Evolutionary conservation across 164 flowering plant genomes (phyloP).

Genomic region (Echeveria elegans): DNA sequence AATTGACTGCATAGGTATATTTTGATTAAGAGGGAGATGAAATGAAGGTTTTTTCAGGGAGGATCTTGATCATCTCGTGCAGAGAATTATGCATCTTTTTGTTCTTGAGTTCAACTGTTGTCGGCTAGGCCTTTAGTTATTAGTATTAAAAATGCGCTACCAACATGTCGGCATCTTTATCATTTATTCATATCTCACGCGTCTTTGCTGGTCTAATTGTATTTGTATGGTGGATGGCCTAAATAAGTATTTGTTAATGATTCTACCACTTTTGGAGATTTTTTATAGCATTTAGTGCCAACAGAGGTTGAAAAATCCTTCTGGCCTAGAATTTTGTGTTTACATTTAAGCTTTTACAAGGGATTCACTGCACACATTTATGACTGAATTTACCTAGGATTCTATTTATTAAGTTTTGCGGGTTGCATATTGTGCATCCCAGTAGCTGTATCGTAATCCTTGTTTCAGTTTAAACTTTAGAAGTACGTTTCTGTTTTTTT

Average conservation of each 20-base stretch:
- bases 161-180: not conserved
- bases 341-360: too few species aligned
- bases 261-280: not conserved
- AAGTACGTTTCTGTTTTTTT: not conserved
- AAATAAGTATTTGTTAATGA: not conserved
- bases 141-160: not conserved
- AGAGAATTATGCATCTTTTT: not conserved
- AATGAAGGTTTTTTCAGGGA: not conserved
- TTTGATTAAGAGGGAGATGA: not conserved
- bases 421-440: not conserved
- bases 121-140: not conserved
- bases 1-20: not conserved
- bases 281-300: not conserved
- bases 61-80: not conserved
- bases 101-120: not conserved
- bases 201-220: not conserved
- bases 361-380: not conserved
- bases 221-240: not conserved
- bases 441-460: not conserved
- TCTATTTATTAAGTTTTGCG: not conserved
- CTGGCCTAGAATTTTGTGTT: not conserved
- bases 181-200: not conserved
- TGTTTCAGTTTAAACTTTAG: not conserved
- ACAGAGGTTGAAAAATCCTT: not conserved
- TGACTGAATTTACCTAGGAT: not conserved